phyloP scores from a whole-genome alignment of 1,284 basidiomycete species.

The Sanguinoderma infundibulare region DNA sequence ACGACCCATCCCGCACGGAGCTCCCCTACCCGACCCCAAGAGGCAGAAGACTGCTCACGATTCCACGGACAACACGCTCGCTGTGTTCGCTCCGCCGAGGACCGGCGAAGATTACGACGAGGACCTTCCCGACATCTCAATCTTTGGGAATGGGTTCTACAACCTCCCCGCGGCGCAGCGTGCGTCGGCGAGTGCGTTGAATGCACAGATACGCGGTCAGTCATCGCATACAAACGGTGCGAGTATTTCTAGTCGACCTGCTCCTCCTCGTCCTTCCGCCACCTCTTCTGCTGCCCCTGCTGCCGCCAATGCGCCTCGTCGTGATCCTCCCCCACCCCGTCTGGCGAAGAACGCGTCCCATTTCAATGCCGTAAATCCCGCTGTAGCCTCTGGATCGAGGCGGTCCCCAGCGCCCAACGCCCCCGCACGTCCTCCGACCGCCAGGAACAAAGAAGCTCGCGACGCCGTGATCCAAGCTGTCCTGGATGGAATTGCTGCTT shows the following conservation, averaged over 20 bases:
- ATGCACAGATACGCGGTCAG: slow-evolving; percentile 10
- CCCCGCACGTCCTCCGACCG: neutral
- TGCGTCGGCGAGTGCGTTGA: slow-evolving; percentile 12
- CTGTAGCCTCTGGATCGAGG: slow-evolving; percentile 2
- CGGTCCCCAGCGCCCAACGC: neutral
- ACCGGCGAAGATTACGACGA: slow-evolving; percentile 45
- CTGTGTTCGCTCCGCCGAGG: slow-evolving; percentile 17
- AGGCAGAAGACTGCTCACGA: slow-evolving; percentile 19
- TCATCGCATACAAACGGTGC: neutral
- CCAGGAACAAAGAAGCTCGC: neutral
- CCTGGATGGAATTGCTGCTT: slow-evolving; percentile 12
- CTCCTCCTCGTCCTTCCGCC: neutral
- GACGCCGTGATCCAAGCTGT: slow-evolving; percentile 13
- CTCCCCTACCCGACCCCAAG: slow-evolving; percentile 13
- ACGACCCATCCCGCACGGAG: slow-evolving; percentile 17
- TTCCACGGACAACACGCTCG: slow-evolving; percentile 2
- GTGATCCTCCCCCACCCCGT: neutral
- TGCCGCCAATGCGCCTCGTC: neutral
- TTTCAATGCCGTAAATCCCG: neutral
- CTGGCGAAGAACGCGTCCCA: neutral
- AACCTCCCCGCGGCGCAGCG: slow-evolving; percentile 22
- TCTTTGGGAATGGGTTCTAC: slow-evolving; percentile 46
- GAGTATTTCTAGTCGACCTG: neutral
- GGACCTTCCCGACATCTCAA: slow-evolving; percentile 62
- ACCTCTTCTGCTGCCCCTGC: neutral